Percentiles rank a stretch among this genome's conserved stretches.
These are phyloP conservation scores for Fistulifera solaris DNA, from an alignment of 108 stramenopile species.

Conservation along the genomic window DNA sequence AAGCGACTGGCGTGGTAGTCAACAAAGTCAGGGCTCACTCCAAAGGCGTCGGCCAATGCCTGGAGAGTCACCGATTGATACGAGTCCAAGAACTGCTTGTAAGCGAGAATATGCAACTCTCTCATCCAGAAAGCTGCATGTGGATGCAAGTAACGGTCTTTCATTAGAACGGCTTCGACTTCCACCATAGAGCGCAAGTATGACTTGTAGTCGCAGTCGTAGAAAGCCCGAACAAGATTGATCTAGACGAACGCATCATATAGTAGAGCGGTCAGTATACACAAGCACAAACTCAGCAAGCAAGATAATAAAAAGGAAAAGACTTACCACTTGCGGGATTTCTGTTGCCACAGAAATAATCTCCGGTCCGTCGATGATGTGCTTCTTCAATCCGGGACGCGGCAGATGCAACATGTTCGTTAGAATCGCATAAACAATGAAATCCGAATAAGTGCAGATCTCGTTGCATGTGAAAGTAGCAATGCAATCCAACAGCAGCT, in stretches of 20 bases:
- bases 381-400: constrained; percentile 80
- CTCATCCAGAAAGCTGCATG: constrained; percentile 84
- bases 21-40: constrained; percentile 81
- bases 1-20: constrained; percentile 94
- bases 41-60: constrained; percentile 93
- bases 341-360: constrained; percentile 78
- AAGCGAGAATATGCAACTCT: constrained; percentile 90
- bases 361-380: constrained; percentile 96
- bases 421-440: constrained; percentile 86
- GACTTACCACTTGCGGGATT: constrained; percentile 63
- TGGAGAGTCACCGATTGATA: constrained; percentile 92
- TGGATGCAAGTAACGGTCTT: constrained; percentile 78
- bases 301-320: background rate
- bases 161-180: constrained; percentile 59
- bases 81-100: constrained; percentile 97
- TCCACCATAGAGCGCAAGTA: constrained; percentile 90
- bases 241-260: constrained; percentile 18
- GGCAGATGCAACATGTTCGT: constrained; percentile 81
- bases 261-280: background rate
- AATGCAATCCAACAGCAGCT: constrained; percentile 84
- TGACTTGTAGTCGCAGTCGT: constrained; percentile 91
- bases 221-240: constrained; percentile 73
- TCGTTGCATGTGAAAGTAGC: constrained; percentile 96
- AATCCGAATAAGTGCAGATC: constrained; percentile 87
- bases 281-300: background rate